Conservation (phyloP, 2,329 filamentous ascomycete genomes). For the Talaromyces sp. region DNA sequence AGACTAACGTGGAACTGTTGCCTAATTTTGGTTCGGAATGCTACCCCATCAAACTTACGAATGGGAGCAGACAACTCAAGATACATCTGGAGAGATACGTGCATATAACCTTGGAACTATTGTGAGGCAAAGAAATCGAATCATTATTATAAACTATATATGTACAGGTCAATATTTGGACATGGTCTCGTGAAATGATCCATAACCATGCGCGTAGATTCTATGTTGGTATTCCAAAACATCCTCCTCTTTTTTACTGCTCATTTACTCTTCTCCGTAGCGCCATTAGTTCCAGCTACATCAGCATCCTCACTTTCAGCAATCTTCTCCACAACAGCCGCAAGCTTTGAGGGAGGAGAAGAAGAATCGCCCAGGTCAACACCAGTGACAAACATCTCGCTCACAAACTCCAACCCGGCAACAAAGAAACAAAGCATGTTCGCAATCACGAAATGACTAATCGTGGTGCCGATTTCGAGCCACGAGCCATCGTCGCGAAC, state of each 20-base stretch:
- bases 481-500: constrained; percentile 95
- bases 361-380: constrained; percentile 54
- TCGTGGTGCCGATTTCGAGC: constrained; percentile 96
- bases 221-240: neutral
- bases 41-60: too few species aligned
- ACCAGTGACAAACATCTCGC: constrained; percentile 75
- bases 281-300: neutral
- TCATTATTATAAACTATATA: constrained; percentile 6
- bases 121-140: neutral
- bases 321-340: neutral
- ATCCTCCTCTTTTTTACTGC: neutral
- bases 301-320: neutral
- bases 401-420: constrained; percentile 78
- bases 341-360: neutral
- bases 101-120: too few species aligned
- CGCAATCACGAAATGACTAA: constrained; percentile 92
- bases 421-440: constrained; percentile 89
- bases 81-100: too few species aligned
- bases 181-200: neutral
- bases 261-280: neutral
- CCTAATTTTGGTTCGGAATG: too few species aligned
- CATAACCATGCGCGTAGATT: neutral
- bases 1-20: too few species aligned
- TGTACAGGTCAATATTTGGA: neutral
- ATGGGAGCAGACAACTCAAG: too few species aligned